These are phyloP conservation scores for Teunomyces lycoperdinae DNA, from an alignment of 805 yeast genomes.

Conservation along the genomic window DNA sequence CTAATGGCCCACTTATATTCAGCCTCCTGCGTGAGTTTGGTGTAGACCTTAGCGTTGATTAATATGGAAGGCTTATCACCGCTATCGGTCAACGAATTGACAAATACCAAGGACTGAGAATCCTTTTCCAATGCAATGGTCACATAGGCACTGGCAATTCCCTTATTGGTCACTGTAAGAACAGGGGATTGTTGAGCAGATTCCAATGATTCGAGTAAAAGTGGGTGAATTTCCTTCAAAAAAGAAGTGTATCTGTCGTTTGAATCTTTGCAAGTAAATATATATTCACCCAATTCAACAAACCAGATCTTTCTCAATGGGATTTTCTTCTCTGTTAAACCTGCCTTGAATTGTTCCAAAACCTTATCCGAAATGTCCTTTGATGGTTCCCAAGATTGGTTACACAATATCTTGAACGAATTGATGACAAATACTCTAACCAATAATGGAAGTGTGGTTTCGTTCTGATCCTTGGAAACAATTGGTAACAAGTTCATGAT, in stretches of 20 bases:
- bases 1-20: slow-evolving; percentile 55
- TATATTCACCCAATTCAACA: slow-evolving; percentile 40
- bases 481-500: slow-evolving; percentile 46
- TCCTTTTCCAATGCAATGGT: slow-evolving; percentile 25
- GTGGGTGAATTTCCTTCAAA: slow-evolving; percentile 16
- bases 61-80: slow-evolving; percentile 50
- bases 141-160: slow-evolving; percentile 55
- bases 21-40: slow-evolving; percentile 43
- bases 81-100: slow-evolving; percentile 30
- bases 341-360: slow-evolving; percentile 44
- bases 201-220: slow-evolving; percentile 25
- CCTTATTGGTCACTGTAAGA: slow-evolving; percentile 49
- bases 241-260: not conserved
- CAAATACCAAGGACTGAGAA: slow-evolving; percentile 15
- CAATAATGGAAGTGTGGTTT: slow-evolving; percentile 50
- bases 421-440: slow-evolving; percentile 50
- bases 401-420: slow-evolving; percentile 24
- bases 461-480: slow-evolving; percentile 76
- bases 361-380: slow-evolving; percentile 14
- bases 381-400: slow-evolving; percentile 7
- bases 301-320: slow-evolving; percentile 70
- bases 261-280: not conserved
- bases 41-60: slow-evolving; percentile 44
- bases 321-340: slow-evolving; percentile 63
- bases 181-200: slow-evolving; percentile 54